Evolutionary conservation across 1,139 yeast genomes (phyloP), one percentile per base, ranked within the genome.

Genomic region (Zygoascus sp.): DNA sequence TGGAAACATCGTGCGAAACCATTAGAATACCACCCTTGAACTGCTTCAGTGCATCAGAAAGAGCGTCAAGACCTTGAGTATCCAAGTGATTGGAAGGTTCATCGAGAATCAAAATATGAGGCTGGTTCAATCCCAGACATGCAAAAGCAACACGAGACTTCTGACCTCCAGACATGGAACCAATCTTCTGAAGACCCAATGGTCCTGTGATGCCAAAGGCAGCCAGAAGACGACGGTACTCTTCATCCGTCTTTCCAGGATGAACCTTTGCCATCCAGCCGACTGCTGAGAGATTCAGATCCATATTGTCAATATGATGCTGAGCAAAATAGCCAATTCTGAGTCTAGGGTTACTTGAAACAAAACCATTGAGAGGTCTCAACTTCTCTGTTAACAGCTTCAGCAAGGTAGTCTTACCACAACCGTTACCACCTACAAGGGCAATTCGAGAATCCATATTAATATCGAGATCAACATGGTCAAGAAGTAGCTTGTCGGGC

Each of bases 61-160:
- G 75, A 0, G 98, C 97, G 67, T 92, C 98, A 62, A 92, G 74
- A 78, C 97, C 98, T 45, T 95, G 86, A 13, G 96, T 90, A 83
- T 92, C 99, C 77, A 92, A 80, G 69, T 92, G 99, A 72, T 92
- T 92, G 9, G 97, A 88, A 68, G 99, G 99, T 76, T 94, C 99
- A 74, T 92, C 99, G 58, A 92, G 74, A 63, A 92, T 80, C 59
- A 92, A 74, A 41, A 92, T 81, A 64, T 92, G 98, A n/a, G 98
- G 98, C 55, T 83, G 84, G 55, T 79, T 78, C 61, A 92, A 74
- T 69, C 97, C 89, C 55, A 92, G 75, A 17, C 96, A 92, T 10
- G 98, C 97, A 70, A 92, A 92, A 0, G 97, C 97, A 39, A 92
- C 98, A 72, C 98, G 81, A 32, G 97, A 89, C 66, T 92, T 94